Evolutionary conservation across 1,139 yeast genomes (phyloP).

Genomic region (Keqinozyma sinolaborantium): DNA sequence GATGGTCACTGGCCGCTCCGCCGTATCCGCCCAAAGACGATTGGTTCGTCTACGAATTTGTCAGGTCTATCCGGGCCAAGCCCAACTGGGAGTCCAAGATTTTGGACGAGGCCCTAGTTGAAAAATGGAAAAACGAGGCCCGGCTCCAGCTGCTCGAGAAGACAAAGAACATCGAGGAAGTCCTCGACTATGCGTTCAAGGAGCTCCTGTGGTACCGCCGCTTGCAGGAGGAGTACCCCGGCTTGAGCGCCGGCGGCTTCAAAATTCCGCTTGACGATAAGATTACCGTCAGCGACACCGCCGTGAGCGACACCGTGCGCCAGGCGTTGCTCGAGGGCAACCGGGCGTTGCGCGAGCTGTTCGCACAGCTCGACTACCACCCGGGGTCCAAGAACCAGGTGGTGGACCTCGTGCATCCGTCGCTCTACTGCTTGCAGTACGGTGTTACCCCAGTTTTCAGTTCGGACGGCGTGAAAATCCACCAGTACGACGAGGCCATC

Average conservation of each 20-base stretch:
- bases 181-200: slow-evolving; percentile 20
- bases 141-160: slow-evolving; percentile 11
- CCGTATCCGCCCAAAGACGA: slow-evolving; percentile 18
- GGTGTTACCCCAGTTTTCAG: slow-evolving; percentile 24
- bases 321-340: slow-evolving; percentile 8
- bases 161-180: slow-evolving; percentile 12
- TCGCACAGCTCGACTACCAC: slow-evolving; percentile 28
- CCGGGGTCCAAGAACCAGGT: slow-evolving; percentile 34
- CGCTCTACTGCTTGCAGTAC: slow-evolving; percentile 35
- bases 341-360: slow-evolving; percentile 10
- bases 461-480: slow-evolving; percentile 7
- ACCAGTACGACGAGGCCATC: slow-evolving; percentile 10
- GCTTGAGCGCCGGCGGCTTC: neutral
- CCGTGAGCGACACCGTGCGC: slow-evolving; percentile 9
- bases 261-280: slow-evolving; percentile 16
- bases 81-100: slow-evolving; percentile 31
- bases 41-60: slow-evolving; percentile 20
- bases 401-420: slow-evolving; percentile 42
- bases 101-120: slow-evolving; percentile 19
- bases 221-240: slow-evolving; percentile 10
- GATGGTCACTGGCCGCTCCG: too few relatives aligned
- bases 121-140: slow-evolving; percentile 31
- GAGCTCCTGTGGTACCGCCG: slow-evolving; percentile 28
- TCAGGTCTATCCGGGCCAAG: slow-evolving; percentile 21
- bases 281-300: slow-evolving; percentile 14